Base-by-base conservation (phyloP, 768 basidiomycete genomes). In the Rhodosporidiobolus odoratus region DNA sequence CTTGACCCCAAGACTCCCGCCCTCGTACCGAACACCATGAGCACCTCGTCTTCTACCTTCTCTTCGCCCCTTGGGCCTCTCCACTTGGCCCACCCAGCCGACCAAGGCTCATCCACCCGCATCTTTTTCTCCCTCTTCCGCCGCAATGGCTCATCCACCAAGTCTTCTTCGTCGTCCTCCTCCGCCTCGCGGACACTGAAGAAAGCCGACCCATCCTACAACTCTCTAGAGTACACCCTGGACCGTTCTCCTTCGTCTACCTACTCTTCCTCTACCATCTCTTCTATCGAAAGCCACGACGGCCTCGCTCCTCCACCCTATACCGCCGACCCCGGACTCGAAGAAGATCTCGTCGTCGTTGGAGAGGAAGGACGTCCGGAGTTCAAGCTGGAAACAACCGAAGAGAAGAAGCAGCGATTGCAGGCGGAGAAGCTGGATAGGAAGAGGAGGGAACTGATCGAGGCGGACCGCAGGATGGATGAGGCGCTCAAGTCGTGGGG, bases 341-440 rank as follows among this genome's bases (percentile, higher is more conserved):
- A 56, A 21, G 32, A 35, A 8, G 54, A 56, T 21, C 54, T 56
- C 16, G 16, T 35, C 16, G 54, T 56, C 32, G 32, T 56, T 4
- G 54, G 23, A 19, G 54, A 56, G 12, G 48, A 50, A 45, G 48
- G 21, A 10, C 12, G 12, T 50, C 48, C 48, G n/a, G 38, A 16
- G 40, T 12, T 53, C 27, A 53, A 9, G 19, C 32, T 21, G 13
- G 54, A 56, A 23, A 56, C 54, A 34, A 5, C 34, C 5, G 54
- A 7, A 21, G 32, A 56, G 34, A 19, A 19, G 54, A 56, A 56
- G 54, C 32, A 56, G 54, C 54, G 54, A 19, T 9, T 17, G 32
- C 32, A 56, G 54, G 54, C 32, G 54, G 54, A 56, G 34, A 56
- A 56, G 54, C 32, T 56, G 32, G 54, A 56, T 30, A 17, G 54